Conservation (phyloP, 2,329 filamentous ascomycete species). For the Apiospora phragmitis region DNA sequence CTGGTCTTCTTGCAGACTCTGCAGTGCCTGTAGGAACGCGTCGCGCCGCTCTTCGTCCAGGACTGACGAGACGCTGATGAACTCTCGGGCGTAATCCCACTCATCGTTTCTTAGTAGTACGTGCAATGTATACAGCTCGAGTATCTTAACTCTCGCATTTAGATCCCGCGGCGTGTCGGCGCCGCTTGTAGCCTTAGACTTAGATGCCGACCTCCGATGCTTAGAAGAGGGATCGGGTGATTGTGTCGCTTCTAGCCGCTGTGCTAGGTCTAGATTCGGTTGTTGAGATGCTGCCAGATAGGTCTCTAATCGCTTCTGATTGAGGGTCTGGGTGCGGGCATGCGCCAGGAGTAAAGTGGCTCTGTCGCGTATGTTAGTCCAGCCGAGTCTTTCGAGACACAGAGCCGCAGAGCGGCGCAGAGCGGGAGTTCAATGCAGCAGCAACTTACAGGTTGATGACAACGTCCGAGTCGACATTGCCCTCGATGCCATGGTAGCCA, state of each 20-base stretch:
- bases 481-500: constrained; percentile 86
- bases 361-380: constrained; percentile 46
- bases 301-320: constrained; percentile 84
- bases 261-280: constrained; percentile 71
- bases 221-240: constrained; percentile 30
- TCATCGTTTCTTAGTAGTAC: constrained; percentile 91
- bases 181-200: constrained; percentile 51
- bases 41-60: constrained; percentile 91
- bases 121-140: constrained; percentile 94
- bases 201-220: constrained; percentile 42
- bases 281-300: constrained; percentile 79
- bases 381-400: neutral
- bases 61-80: constrained; percentile 82
- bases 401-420: too few relatives aligned
- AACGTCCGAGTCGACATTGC: constrained; percentile 90
- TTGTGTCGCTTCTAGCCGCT: constrained; percentile 55
- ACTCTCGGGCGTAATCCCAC: constrained; percentile 93
- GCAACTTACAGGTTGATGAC: constrained; percentile 77
- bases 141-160: constrained; percentile 81
- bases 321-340: constrained; percentile 77
- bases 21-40: constrained; percentile 82
- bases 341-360: constrained; percentile 91
- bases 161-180: constrained; percentile 84
- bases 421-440: neutral
- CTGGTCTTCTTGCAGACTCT: constrained; percentile 82